A percentile compares a stretch with the other conserved stretches of the same genome.
phyloP scores from a whole-genome alignment of 2,329 filamentous ascomycete species.

The Stachybotrys elegans region DNA sequence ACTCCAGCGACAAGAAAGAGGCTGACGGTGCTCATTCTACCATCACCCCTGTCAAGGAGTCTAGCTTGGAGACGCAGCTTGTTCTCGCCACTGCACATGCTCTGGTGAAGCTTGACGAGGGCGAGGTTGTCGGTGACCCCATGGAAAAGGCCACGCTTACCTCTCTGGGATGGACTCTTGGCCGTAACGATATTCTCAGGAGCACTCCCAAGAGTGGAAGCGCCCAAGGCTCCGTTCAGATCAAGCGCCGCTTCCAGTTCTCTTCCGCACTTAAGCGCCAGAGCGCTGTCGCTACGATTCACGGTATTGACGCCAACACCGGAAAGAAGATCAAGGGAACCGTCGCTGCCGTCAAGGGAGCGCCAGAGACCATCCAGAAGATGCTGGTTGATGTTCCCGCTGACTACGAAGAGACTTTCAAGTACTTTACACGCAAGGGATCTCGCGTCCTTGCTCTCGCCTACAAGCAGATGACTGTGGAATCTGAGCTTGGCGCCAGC shows the following conservation, averaged over 20 bases:
- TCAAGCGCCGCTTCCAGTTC: constrained; percentile 97
- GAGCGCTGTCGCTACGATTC: constrained; percentile 84
- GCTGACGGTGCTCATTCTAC: constrained; percentile 78
- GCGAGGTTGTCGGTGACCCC: constrained; percentile 93
- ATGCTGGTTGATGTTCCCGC: constrained; percentile 80
- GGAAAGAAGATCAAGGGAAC: constrained; percentile 77
- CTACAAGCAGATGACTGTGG: constrained; percentile 83
- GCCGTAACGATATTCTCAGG: constrained; percentile 77
- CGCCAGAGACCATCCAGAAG: constrained; percentile 91
- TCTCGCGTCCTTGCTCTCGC: constrained; percentile 90
- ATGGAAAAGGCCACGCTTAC: constrained; percentile 96
- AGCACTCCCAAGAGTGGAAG: constrained; percentile 42
- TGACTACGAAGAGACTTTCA: constrained; percentile 96
- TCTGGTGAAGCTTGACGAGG: constrained; percentile 92
- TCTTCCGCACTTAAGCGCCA: constrained; percentile 94
- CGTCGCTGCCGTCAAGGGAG: constrained; percentile 93
- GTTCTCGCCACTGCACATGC: constrained; percentile 94
- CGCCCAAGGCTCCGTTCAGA: constrained; percentile 70
- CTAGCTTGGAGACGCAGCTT: constrained; percentile 77
- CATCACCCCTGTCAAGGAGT: constrained; percentile 65
- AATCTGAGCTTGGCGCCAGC: constrained; percentile 74
- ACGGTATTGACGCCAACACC: constrained; percentile 64
- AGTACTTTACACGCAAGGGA: constrained; percentile 94
- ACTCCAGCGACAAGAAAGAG: constrained; percentile 61
- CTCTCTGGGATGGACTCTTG: constrained; percentile 89